phyloP scores from a whole-genome alignment of 1,284 basidiomycete species.

The Cerrena zonata region DNA sequence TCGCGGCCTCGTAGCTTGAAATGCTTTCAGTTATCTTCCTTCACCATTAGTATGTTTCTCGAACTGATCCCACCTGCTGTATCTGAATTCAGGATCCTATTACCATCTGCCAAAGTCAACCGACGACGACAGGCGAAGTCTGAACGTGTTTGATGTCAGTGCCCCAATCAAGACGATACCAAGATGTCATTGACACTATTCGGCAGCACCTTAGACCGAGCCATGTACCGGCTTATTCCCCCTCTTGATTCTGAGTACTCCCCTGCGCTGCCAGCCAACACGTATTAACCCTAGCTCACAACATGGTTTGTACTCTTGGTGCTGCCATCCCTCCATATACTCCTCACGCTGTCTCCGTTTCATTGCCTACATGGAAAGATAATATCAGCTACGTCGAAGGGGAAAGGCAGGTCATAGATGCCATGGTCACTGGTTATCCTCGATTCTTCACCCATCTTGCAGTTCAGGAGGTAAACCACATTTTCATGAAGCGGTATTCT shows the following conservation, averaged over 20 bases:
- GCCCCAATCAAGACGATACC: too few species aligned
- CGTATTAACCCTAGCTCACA: too few species aligned
- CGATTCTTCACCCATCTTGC: constrained; percentile 91
- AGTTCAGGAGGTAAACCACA: constrained; percentile 71
- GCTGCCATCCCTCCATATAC: constrained; percentile 59
- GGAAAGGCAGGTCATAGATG: constrained; percentile 73
- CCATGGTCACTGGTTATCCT: constrained; percentile 93
- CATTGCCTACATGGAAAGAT: constrained; percentile 90
- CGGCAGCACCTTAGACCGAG: too few species aligned
- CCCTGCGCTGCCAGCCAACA: too few species aligned
- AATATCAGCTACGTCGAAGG: constrained; percentile 93
- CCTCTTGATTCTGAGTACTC: too few species aligned
- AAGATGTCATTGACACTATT: too few species aligned
- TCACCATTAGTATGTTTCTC: too few species aligned
- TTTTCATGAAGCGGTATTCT: not conserved
- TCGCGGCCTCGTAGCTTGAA: too few species aligned
- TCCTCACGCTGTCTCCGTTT: constrained; percentile 94
- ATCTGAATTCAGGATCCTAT: too few species aligned
- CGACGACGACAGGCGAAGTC: not conserved
- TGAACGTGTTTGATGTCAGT: not conserved
- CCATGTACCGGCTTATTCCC: too few species aligned
- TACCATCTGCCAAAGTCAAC: too few species aligned
- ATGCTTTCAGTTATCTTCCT: too few species aligned
- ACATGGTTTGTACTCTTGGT: constrained; percentile 33
- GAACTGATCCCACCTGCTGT: not conserved